Conservation (phyloP, 257 asterid genomes). For the Nicotiana knightiana region DNA sequence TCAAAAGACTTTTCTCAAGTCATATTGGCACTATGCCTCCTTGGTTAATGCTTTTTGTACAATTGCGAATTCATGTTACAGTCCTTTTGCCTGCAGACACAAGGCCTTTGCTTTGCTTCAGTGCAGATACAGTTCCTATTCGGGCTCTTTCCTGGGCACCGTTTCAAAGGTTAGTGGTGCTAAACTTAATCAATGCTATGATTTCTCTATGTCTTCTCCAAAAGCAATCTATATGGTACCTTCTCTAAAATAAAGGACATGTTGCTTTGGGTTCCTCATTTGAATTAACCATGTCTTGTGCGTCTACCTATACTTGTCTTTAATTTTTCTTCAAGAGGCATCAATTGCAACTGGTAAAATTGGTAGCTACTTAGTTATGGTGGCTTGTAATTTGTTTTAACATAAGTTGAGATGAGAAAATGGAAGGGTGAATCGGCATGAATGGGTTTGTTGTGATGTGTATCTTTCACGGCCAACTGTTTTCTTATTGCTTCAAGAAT, state of each 20-base stretch:
- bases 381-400: neutral
- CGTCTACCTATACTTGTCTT: neutral
- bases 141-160: constrained; percentile 92
- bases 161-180: constrained; percentile 43
- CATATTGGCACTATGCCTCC: neutral
- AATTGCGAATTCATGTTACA: neutral
- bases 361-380: neutral
- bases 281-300: neutral
- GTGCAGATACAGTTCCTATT: constrained; percentile 79
- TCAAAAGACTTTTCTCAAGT: neutral
- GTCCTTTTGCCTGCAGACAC: constrained; percentile 50
- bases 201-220: neutral
- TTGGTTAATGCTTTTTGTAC: neutral
- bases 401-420: neutral
- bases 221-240: neutral
- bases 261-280: neutral
- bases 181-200: neutral
- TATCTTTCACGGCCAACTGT: neutral
- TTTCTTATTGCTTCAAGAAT: neutral
- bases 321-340: neutral
- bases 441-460: neutral
- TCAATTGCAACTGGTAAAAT: constrained; percentile 2
- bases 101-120: constrained; percentile 77
- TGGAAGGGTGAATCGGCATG: neutral
- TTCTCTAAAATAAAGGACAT: constrained; percentile 1